Conservation (phyloP, 441 rosid genomes). For the Erodium chrysanthum region DNA sequence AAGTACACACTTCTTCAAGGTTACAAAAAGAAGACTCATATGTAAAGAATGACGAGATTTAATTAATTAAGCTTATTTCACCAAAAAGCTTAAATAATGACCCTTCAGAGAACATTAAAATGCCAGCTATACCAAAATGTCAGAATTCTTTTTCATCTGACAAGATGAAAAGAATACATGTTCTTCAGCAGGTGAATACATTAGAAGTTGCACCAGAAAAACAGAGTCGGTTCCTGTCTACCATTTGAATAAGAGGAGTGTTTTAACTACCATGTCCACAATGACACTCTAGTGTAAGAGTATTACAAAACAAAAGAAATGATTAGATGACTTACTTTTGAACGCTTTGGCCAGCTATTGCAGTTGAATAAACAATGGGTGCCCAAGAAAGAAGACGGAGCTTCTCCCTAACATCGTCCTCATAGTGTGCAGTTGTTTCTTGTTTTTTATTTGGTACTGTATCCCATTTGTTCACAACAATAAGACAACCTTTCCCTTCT, state of each 20-base stretch:
- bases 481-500: constrained; percentile 89
- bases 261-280: too few relatives aligned
- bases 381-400: constrained; percentile 84
- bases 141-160: not conserved
- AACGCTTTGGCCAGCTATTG: constrained; percentile 76
- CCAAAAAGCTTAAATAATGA: not conserved
- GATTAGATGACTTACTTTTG: constrained; percentile 44
- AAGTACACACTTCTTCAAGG: not conserved
- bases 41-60: not conserved
- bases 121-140: not conserved
- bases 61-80: not conserved
- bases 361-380: constrained; percentile 84
- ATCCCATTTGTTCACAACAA: constrained; percentile 95
- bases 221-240: too few relatives aligned
- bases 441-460: constrained; percentile 86
- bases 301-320: not conserved
- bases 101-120: not conserved
- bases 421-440: constrained; percentile 61
- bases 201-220: not conserved
- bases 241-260: too few relatives aligned
- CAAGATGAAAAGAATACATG: not conserved
- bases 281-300: not conserved
- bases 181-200: not conserved
- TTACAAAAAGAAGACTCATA: not conserved
- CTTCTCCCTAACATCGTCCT: constrained; percentile 86